Conservation (phyloP, 2,329 filamentous ascomycete species). For the Paecilomyces sp. region DNA sequence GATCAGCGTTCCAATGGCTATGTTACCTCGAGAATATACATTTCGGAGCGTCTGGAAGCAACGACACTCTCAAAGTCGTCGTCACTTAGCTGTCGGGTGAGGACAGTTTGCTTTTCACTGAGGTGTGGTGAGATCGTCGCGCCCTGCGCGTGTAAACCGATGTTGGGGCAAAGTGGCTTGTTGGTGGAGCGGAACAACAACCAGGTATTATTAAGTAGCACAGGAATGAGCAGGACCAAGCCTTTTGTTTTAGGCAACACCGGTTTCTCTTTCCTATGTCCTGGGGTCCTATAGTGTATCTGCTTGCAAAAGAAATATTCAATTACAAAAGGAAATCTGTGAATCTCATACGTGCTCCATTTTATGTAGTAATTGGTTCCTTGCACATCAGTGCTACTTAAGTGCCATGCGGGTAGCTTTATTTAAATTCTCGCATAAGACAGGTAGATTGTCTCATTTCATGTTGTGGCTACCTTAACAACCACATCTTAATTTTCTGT, state of each 20-base stretch:
- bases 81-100: background rate
- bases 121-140: background rate
- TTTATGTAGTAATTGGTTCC: background rate
- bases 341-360: background rate
- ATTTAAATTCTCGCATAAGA: background rate
- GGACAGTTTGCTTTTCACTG: background rate
- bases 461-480: no score
- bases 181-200: background rate
- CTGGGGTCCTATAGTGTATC: background rate
- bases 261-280: background rate
- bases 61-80: background rate
- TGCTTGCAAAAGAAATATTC: background rate
- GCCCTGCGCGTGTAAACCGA: background rate
- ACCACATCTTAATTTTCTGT: background rate
- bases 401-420: background rate
- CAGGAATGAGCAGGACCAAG: background rate
- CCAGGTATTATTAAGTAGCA: background rate
- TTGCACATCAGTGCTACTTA: background rate
- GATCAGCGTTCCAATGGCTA: slow-evolving; percentile 4
- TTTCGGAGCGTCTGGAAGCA: slow-evolving; percentile 11
- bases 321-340: background rate
- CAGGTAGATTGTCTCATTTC: background rate
- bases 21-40: slow-evolving; percentile 31
- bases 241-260: background rate
- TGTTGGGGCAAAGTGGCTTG: background rate